These are phyloP conservation scores for Linnemannia zychae DNA, from an alignment of 192 early-diverging fungal species.

Conservation along the genomic window DNA sequence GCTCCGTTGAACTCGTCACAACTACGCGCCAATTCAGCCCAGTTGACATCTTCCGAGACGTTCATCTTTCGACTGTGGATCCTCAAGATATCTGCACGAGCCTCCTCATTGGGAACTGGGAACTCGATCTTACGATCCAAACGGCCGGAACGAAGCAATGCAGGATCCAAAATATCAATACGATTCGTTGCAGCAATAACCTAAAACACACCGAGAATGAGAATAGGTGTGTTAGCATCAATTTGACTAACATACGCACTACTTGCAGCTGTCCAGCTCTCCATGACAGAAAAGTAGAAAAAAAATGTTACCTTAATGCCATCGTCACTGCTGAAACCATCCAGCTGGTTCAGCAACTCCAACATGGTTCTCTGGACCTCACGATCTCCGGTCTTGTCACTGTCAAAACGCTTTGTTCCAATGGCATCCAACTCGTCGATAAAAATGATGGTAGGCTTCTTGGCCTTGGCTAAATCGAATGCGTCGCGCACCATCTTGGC, in stretches of 20 bases:
- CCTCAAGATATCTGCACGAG: constrained; percentile 94
- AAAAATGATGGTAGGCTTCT: constrained; percentile 98
- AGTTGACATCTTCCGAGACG: constrained; percentile 94
- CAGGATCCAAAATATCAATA: constrained; percentile 93
- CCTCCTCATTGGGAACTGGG: constrained; percentile 93
- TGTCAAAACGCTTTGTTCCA: constrained; percentile 99
- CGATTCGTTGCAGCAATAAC: constrained; percentile 99
- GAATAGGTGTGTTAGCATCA: background rate
- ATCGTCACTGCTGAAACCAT: constrained; percentile 96
- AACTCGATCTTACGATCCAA: constrained; percentile 96
- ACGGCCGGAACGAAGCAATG: constrained; percentile 89
- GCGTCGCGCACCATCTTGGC: constrained; percentile 98
- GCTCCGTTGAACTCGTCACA: constrained; percentile 99
- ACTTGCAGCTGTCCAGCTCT: background rate
- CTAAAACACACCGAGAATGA: constrained; percentile 63
- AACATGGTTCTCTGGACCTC: constrained; percentile 99
- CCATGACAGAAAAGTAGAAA: background rate
- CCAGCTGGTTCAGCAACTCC: constrained; percentile 97
- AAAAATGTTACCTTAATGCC: constrained; percentile 85
- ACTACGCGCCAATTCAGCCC: constrained; percentile 93
- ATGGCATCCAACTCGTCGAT: constrained; percentile 99
- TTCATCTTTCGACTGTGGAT: constrained; percentile 99
- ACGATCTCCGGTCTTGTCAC: constrained; percentile 97
- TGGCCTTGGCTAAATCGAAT: constrained; percentile 97
- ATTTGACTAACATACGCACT: background rate